phyloP scores from a whole-genome alignment of 768 basidiomycete species.

The Mycena kentingensis region DNA sequence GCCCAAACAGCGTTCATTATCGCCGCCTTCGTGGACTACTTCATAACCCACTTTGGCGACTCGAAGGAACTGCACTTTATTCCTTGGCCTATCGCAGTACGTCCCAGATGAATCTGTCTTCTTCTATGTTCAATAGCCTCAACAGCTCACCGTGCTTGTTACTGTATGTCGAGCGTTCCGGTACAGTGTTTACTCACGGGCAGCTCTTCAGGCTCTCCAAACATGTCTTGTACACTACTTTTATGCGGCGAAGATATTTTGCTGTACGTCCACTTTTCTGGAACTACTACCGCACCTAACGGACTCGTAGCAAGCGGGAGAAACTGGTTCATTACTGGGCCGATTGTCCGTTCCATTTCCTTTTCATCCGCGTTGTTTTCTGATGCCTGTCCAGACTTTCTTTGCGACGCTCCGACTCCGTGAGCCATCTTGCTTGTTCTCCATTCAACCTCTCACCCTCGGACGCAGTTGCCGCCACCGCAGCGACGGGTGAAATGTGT shows the following conservation, averaged over 20 bases:
- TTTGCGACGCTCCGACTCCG: slow-evolving; percentile 26
- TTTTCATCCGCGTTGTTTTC: background rate
- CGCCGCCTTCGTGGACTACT: slow-evolving; percentile 25
- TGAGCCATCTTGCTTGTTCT: no score
- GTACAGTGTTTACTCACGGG: background rate
- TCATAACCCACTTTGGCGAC: slow-evolving; percentile 26
- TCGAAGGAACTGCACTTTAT: slow-evolving; percentile 7
- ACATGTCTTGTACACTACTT: slow-evolving; percentile 29
- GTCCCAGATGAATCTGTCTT: background rate
- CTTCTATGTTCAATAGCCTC: background rate
- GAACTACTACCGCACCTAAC: background rate
- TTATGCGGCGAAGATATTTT: slow-evolving; percentile 15
- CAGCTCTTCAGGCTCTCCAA: slow-evolving; percentile 26
- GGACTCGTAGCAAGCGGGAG: slow-evolving; percentile 25
- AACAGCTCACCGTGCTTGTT: slow-evolving; percentile 14
- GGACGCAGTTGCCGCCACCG: slow-evolving; percentile 25
- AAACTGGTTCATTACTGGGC: slow-evolving; percentile 30
- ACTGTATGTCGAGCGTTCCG: slow-evolving; percentile 6
- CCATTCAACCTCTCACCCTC: background rate
- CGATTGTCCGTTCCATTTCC: slow-evolving; percentile 23
- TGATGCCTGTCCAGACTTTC: slow-evolving; percentile 8
- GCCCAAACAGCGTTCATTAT: slow-evolving; percentile 27
- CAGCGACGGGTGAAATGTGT: slow-evolving; percentile 31
- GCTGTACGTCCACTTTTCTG: slow-evolving; percentile 15
- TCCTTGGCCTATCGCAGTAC: slow-evolving; percentile 24